phyloP scores from a whole-genome alignment of 1,284 basidiomycete genomes.

The Irpex rosettiformis region DNA sequence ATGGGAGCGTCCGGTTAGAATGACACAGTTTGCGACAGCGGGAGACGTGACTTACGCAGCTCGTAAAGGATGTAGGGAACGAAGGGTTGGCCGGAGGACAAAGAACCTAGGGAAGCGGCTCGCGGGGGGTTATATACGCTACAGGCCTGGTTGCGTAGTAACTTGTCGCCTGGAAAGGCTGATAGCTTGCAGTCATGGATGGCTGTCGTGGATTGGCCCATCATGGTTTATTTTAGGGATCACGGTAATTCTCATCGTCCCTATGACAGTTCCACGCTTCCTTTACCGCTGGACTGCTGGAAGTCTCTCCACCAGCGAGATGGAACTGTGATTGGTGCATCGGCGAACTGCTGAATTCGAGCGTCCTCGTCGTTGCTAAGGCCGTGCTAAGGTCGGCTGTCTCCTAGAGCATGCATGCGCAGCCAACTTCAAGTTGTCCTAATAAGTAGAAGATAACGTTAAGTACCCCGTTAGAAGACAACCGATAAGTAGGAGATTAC shows the following conservation, averaged over 20 bases:
- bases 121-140: background rate
- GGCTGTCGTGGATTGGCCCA: background rate
- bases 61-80: background rate
- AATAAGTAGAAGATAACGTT: too few species aligned
- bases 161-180: background rate
- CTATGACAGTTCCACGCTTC: background rate
- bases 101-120: background rate
- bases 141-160: background rate
- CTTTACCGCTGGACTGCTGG: too few species aligned
- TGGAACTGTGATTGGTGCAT: background rate
- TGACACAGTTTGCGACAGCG: background rate
- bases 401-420: too few species aligned
- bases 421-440: too few species aligned
- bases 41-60: background rate
- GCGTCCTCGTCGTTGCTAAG: background rate
- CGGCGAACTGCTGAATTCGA: background rate
- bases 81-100: slow-evolving; percentile 1
- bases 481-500: too few species aligned
- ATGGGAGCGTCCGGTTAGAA: background rate
- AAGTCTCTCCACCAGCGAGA: background rate
- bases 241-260: background rate
- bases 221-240: background rate
- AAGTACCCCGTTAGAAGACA: too few species aligned
- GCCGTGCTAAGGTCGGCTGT: too few species aligned
- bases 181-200: background rate